Percentiles rank a stretch among this genome's conserved stretches.
These are phyloP conservation scores for Sarocladiaceae sp. DNA, from an alignment of 2,329 filamentous ascomycete genomes.

Conservation along the genomic window DNA sequence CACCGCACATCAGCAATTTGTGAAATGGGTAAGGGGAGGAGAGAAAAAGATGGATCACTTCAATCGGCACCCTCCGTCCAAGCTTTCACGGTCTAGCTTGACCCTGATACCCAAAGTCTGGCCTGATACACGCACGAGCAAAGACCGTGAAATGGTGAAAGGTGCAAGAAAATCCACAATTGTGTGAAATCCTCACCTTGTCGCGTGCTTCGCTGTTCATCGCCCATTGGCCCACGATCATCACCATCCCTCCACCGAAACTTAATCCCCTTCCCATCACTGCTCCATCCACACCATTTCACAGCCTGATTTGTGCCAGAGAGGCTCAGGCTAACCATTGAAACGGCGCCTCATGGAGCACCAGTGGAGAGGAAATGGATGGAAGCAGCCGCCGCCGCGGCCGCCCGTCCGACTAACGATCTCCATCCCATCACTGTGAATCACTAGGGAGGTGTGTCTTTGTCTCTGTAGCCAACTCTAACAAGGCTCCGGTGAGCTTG, in stretches of 20 bases:
- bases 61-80: neutral
- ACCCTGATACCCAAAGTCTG: slow-evolving; percentile 1
- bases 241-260: neutral
- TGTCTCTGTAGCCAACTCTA: neutral
- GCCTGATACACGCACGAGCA: slow-evolving; percentile 1
- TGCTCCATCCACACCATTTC: too few relatives aligned
- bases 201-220: slow-evolving; percentile 1
- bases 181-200: neutral
- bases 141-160: neutral
- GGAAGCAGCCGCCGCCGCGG: too few relatives aligned
- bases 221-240: slow-evolving; percentile 4
- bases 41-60: too few relatives aligned
- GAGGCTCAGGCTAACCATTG: too few relatives aligned
- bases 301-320: too few relatives aligned
- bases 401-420: neutral
- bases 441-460: neutral
- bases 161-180: neutral
- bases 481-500: neutral
- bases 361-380: too few relatives aligned
- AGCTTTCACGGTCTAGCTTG: neutral
- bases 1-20: too few relatives aligned
- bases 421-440: neutral
- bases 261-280: too few relatives aligned
- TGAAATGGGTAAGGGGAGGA: too few relatives aligned
- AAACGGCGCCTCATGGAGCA: too few relatives aligned